Percentiles rank a stretch among this genome's conserved stretches.
Conservation (phyloP, 208 protist species). For the Acanthamoeba triangularis region DNA sequence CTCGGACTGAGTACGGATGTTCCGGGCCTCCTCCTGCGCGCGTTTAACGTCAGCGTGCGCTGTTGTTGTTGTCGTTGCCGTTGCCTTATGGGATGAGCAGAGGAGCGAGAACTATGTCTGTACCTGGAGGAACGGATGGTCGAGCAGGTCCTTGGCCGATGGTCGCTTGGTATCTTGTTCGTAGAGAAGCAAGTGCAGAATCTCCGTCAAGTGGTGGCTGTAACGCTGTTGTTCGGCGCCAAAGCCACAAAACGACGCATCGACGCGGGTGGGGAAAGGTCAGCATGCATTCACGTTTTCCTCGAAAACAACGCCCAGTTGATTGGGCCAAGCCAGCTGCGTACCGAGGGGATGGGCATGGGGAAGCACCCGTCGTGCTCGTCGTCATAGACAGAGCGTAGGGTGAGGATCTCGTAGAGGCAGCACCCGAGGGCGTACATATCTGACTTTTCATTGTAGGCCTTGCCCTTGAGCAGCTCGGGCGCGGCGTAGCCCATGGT, state of each 20-base stretch:
- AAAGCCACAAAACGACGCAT: not conserved
- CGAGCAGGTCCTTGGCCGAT: constrained; percentile 51
- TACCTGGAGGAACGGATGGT: constrained; percentile 29
- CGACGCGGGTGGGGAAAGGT: too few species aligned
- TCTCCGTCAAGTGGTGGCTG: not conserved
- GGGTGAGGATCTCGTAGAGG: constrained; percentile 66
- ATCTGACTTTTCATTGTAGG: constrained; percentile 48
- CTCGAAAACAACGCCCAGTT: not conserved
- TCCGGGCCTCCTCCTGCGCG: not conserved
- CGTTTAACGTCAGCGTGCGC: not conserved
- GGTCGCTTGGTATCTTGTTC: constrained; percentile 1
- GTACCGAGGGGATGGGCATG: not conserved
- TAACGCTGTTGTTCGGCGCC: not conserved
- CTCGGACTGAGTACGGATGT: not conserved
- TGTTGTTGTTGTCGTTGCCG: too few species aligned
- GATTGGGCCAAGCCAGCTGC: not conserved
- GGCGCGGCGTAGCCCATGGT: constrained; percentile 56
- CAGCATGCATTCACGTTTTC: too few species aligned
- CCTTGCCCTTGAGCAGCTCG: constrained; percentile 30
- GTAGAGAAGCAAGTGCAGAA: constrained; percentile 11
- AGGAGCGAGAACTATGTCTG: not conserved
- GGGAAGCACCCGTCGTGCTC: not conserved
- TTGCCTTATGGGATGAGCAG: too few species aligned
- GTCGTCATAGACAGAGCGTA: constrained; percentile 48
- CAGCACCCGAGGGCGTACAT: constrained; percentile 51